Evolutionary conservation across 169 alveolate genomes (phyloP).

Genomic region (Eimeria maxima): DNA sequence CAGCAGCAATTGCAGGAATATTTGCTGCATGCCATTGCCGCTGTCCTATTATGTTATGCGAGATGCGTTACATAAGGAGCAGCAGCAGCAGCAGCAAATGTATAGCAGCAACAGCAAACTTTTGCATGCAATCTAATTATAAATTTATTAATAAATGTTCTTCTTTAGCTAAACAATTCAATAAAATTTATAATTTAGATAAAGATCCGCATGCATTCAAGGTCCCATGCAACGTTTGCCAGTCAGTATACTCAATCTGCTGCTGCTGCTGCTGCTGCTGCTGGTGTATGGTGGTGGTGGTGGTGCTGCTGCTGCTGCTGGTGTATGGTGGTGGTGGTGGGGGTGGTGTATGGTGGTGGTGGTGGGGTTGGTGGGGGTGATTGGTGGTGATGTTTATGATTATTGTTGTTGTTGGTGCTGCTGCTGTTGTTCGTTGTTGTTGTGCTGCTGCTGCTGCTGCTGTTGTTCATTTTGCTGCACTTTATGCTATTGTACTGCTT

Average conservation of each 20-base stretch:
- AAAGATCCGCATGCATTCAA: constrained; percentile 60
- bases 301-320: not conserved
- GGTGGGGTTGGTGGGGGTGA: no score
- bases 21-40: constrained; percentile 78
- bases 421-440: no score
- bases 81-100: constrained; percentile 19
- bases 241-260: not conserved
- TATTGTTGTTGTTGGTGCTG: no score
- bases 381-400: no score
- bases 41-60: constrained; percentile 75
- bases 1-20: constrained; percentile 53
- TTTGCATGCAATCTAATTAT: constrained; percentile 30
- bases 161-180: constrained; percentile 27
- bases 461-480: no score
- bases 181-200: constrained; percentile 17
- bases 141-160: constrained; percentile 44
- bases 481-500: no score
- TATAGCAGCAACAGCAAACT: constrained; percentile 28
- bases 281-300: no score
- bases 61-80: constrained; percentile 20
- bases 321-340: not conserved
- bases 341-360: no score
- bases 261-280: no score
- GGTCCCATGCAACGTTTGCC: constrained; percentile 45
- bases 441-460: no score